Evolutionary conservation across 179 eudicot genomes (phyloP), one percentile per base, ranked within the genome.

Genomic region (Beta corolliflora): DNA sequence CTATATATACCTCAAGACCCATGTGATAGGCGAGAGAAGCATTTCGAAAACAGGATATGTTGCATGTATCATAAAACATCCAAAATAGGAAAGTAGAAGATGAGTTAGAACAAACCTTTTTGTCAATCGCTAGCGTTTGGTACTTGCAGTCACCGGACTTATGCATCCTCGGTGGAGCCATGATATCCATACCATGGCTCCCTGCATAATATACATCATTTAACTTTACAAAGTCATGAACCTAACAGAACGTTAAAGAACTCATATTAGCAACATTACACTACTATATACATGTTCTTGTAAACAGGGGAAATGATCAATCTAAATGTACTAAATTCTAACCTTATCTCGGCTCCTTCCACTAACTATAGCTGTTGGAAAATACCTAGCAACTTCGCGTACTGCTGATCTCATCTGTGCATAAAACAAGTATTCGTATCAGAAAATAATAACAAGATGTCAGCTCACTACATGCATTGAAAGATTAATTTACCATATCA

Each of bases 111-210:
- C 73, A 50, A 8, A 93, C 97, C 92, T 88, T 85, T 18, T 83
- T 81, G 82, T 90, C 90, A 12, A 68, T 46, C 75, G 82, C 78
- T 71, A 70, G 81, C 21, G 80, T 81, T 60, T 89, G 89, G 77
- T 82, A 85, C 68, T 88, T 87, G 80, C 63, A 74, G 55, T 87
- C 89, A 50, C 81, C 81, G 16, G 88, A 81, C 53, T 85, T 84
- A 16, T 77, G 81, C 75, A 80, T 77, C 78, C 73, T 75, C 0
- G 90, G 84, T 11, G 98, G 98, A 83, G 92, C 92, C 83, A 87
- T 87, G 36, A 94, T 95, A 58, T 95, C 99, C 99, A 95, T 91
- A 50, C 99, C 99, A 87, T 95, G 99, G 86, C 98, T 93, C 72
- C 99, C 99, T 8, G 99, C 98, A 77, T 95, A 95, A 79, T 88